Conservation (phyloP, 2,329 filamentous ascomycete species). For the Colletotrichum sp. region DNA sequence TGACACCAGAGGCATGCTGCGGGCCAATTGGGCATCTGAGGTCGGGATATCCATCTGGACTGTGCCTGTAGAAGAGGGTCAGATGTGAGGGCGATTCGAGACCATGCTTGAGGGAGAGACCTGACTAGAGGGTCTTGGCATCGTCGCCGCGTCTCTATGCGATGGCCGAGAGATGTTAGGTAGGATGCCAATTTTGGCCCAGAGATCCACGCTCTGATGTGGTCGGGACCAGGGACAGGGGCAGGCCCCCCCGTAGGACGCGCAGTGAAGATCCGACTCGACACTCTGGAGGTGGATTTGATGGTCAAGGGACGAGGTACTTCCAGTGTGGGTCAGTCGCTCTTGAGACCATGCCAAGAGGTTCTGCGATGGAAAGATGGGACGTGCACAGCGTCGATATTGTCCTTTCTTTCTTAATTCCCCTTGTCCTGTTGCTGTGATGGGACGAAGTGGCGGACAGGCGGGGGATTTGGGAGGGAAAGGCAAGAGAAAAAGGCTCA, state of each 20-base stretch:
- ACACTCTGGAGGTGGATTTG: not conserved
- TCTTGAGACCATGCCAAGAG: slow-evolving; percentile 21
- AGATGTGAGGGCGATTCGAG: slow-evolving; percentile 14
- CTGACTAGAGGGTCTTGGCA: slow-evolving; percentile 20
- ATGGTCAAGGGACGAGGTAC: slow-evolving; percentile 6
- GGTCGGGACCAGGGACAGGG: not conserved
- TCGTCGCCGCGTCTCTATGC: slow-evolving; percentile 19
- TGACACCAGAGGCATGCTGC: slow-evolving; percentile 17
- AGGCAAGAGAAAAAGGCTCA: not conserved
- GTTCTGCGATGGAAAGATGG: not conserved
- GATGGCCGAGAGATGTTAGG: slow-evolving; percentile 12
- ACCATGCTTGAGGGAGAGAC: slow-evolving; percentile 14
- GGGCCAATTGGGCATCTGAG: slow-evolving; percentile 8
- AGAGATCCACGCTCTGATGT: slow-evolving; percentile 13
- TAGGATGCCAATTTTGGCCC: slow-evolving; percentile 19
- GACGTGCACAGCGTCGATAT: slow-evolving; percentile 12
- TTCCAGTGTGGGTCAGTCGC: slow-evolving; percentile 18
- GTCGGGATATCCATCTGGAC: slow-evolving; percentile 11
- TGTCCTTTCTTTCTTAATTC: not conserved
- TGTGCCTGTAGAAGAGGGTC: not conserved
- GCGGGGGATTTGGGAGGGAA: not conserved
- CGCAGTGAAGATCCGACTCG: slow-evolving; percentile 4
- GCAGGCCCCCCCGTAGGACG: not conserved
- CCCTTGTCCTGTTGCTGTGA: not conserved
- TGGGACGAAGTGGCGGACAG: not conserved